Conservation (phyloP, 768 basidiomycete species). For the Calocybe gangraenosa region DNA sequence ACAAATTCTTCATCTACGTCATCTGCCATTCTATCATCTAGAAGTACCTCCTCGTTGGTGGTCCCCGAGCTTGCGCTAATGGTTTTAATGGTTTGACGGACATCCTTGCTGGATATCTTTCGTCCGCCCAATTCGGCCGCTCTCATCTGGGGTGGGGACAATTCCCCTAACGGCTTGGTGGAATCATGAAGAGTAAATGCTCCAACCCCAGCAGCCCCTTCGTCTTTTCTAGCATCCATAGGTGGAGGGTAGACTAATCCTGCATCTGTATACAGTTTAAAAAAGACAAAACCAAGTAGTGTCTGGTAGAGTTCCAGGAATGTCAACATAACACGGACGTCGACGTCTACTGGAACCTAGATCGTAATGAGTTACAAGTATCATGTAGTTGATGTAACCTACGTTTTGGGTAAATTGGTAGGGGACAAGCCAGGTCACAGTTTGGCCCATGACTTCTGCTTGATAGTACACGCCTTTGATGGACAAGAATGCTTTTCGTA, state of each 20-base stretch:
- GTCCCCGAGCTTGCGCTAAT: conserved; percentile 30
- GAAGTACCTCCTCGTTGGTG: conserved; percentile 32
- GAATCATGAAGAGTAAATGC: conserved; percentile 73
- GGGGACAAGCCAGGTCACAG: conserved; percentile 92
- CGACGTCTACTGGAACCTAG: conserved; percentile 92
- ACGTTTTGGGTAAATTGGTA: conserved; percentile 97
- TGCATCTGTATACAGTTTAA: conserved; percentile 95
- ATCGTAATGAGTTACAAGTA: conserved; percentile 7
- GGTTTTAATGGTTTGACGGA: conserved; percentile 59
- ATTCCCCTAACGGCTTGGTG: conserved; percentile 25
- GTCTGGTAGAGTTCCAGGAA: conserved; percentile 99
- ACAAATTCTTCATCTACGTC: conserved; percentile 68
- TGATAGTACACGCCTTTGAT: conserved; percentile 99
- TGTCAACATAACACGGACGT: conserved; percentile 96
- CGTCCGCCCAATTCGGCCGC: conserved; percentile 40
- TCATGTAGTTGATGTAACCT: conserved; percentile 20
- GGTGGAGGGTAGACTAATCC: conserved; percentile 95
- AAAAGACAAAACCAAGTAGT: conserved; percentile 90
- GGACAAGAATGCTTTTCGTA: conserved; percentile 90
- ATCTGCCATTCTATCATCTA: conserved; percentile 26
- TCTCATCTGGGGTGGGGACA: conserved; percentile 40
- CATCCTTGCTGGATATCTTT: conserved; percentile 46
- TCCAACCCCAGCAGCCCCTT: conserved; percentile 81
- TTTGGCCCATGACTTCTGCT: conserved; percentile 90
- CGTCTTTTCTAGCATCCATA: conserved; percentile 77